phyloP scores from a whole-genome alignment of 768 basidiomycete species.

The Cystobasidium tubakii region DNA sequence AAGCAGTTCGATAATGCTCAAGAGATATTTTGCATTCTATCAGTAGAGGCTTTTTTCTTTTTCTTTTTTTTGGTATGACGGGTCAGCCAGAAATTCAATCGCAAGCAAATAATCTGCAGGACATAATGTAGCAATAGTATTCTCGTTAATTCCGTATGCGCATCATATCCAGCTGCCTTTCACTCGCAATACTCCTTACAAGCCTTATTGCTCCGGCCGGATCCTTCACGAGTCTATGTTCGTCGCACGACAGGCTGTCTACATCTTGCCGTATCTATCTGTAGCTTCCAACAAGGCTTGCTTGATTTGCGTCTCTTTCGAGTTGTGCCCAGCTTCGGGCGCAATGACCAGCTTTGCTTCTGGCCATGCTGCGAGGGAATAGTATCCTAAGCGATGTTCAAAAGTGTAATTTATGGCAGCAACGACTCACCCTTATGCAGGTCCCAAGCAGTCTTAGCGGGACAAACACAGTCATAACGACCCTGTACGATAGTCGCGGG shows the following conservation, averaged over 20 bases:
- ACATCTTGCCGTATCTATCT: slow-evolving; percentile 15
- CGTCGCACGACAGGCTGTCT: not conserved
- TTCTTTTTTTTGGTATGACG: not conserved
- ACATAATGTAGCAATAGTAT: not conserved
- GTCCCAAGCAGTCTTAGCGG: slow-evolving; percentile 51
- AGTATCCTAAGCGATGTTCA: no score
- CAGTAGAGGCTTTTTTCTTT: not conserved
- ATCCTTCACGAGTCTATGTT: not conserved
- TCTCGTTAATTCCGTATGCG: not conserved
- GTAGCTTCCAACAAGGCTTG: slow-evolving; percentile 61
- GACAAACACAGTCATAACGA: slow-evolving; percentile 82
- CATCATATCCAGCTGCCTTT: slow-evolving; percentile 1
- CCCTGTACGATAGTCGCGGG: slow-evolving; percentile 58
- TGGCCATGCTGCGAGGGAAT: slow-evolving; percentile 57
- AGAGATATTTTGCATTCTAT: not conserved
- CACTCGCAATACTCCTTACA: slow-evolving; percentile 5
- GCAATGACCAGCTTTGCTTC: slow-evolving; percentile 70
- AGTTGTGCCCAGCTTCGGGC: slow-evolving; percentile 73
- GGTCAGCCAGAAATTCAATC: not conserved
- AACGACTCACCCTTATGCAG: slow-evolving; percentile 39
- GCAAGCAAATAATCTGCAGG: not conserved
- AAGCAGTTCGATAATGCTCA: not conserved
- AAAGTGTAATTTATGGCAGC: no score
- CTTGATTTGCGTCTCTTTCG: slow-evolving; percentile 65
- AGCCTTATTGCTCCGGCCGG: not conserved